Conservation (phyloP, 208 protist species). For the Trypanosomatidae sp. region DNA sequence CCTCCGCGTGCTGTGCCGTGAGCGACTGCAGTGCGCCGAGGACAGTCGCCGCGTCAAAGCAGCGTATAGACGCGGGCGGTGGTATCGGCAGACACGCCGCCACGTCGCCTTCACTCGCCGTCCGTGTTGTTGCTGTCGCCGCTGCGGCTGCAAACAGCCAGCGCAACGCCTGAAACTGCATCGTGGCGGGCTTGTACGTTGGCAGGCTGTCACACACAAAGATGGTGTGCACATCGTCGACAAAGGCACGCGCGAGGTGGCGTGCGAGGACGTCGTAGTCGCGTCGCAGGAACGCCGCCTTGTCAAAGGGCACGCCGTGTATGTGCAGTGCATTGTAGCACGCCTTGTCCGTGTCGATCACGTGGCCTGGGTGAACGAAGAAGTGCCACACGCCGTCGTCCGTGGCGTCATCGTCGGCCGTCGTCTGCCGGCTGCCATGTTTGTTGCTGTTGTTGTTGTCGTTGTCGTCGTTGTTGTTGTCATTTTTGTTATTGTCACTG, state of each 20-base stretch:
- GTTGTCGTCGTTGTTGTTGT: background rate
- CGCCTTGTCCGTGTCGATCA: background rate
- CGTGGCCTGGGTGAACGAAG: slow-evolving; percentile 17
- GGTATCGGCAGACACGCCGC: slow-evolving; percentile 7
- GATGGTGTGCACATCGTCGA: slow-evolving; percentile 17
- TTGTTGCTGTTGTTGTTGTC: background rate
- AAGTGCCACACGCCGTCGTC: too few relatives aligned
- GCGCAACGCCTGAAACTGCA: slow-evolving; percentile 32
- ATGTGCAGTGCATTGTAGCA: slow-evolving; percentile 8
- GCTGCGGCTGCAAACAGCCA: slow-evolving; percentile 31
- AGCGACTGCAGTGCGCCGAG: slow-evolving; percentile 2
- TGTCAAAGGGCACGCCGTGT: slow-evolving; percentile 26
- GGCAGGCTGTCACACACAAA: slow-evolving; percentile 35
- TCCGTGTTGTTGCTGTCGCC: slow-evolving; percentile 2
- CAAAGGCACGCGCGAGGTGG: slow-evolving; percentile 4
- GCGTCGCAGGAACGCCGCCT: slow-evolving; percentile 18
- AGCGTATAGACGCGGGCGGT: slow-evolving; percentile 12
- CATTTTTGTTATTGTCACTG: background rate
- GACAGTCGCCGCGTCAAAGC: slow-evolving; percentile 23
- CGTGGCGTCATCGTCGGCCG: too few relatives aligned
- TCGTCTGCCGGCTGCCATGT: background rate
- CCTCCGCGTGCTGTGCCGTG: too few relatives aligned
- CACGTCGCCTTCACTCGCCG: background rate
- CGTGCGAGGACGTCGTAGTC: slow-evolving; percentile 15
- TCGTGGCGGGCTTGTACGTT: slow-evolving; percentile 9